These are phyloP conservation scores for Phytopythium chamaehyphon DNA, from an alignment of 352 stramenopile genomes.

Conservation along the genomic window DNA sequence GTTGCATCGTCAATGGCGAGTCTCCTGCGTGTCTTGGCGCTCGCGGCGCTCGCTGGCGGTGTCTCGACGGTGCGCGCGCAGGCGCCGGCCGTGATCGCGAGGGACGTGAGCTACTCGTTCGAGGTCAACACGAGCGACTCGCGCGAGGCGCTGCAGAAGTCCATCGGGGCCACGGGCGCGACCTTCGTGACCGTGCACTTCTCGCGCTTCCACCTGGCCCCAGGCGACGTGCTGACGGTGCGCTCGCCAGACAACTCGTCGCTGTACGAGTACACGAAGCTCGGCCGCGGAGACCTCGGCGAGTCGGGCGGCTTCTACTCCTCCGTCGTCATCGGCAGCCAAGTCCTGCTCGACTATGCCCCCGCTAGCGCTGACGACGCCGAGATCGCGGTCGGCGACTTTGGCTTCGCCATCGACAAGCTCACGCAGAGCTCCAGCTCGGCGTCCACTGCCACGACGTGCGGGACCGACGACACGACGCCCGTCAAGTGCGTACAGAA, in stretches of 20 bases:
- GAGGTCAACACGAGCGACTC: conserved; percentile 18
- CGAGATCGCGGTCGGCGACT: conserved; percentile 4
- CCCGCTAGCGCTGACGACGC: conserved; percentile 6
- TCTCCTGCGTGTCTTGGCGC: background rate
- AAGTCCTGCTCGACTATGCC: conserved; percentile 25
- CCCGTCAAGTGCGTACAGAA: conserved; percentile 29
- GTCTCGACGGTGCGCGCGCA: conserved; percentile 2
- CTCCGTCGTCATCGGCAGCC: conserved; percentile 14
- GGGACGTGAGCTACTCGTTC: conserved; percentile 15
- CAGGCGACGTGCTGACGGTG: conserved; percentile 24
- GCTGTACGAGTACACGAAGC: conserved; percentile 19
- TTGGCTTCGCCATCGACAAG: conserved; percentile 27
- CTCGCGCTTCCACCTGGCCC: conserved; percentile 22
- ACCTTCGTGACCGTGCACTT: conserved; percentile 46
- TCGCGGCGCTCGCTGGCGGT: conserved; percentile 4
- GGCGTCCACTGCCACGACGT: conserved; percentile 16
- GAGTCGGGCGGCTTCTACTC: conserved; percentile 34
- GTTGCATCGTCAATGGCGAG: background rate
- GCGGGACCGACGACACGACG: conserved; percentile 24
- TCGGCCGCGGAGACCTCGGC: conserved; percentile 22
- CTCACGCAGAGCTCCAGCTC: conserved; percentile 20
- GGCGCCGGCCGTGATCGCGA: conserved; percentile 16
- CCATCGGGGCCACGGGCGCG: conserved; percentile 14
- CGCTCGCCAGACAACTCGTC: conserved; percentile 14
- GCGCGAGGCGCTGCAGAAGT: conserved; percentile 11